Percentiles rank a stretch among this genome's conserved stretches.
Evolutionary conservation across 2,329 filamentous ascomycete genomes (phyloP).

Genomic region (Drechslerella coelobrocha): DNA sequence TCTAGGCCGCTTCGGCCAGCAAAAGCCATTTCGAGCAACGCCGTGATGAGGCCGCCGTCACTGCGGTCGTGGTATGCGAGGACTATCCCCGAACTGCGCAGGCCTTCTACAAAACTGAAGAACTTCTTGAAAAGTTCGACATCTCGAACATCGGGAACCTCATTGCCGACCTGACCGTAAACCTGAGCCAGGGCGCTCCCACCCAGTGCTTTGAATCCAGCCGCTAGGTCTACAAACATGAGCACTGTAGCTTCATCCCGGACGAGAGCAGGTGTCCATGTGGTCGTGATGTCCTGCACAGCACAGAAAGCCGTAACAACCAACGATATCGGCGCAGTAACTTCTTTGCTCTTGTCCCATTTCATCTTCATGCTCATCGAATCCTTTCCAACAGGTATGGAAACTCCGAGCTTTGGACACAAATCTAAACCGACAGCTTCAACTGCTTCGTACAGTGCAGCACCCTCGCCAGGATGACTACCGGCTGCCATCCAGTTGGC

Average conservation of each 20-base stretch:
- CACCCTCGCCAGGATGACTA: slow-evolving; percentile 88
- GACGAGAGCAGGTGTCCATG: slow-evolving; percentile 91
- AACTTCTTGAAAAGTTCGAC: slow-evolving; percentile 82
- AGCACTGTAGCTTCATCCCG: slow-evolving; percentile 85
- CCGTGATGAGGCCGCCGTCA: slow-evolving; percentile 89
- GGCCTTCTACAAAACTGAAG: slow-evolving; percentile 80
- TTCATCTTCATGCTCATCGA: slow-evolving; percentile 99
- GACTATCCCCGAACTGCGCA: slow-evolving; percentile 73
- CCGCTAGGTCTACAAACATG: slow-evolving; percentile 87
- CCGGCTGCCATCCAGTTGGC: slow-evolving; percentile 99
- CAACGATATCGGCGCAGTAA: slow-evolving; percentile 88
- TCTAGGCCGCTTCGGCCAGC: slow-evolving; percentile 89
- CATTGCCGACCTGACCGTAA: slow-evolving; percentile 82
- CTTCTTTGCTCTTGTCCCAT: slow-evolving; percentile 82
- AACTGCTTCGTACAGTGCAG: slow-evolving; percentile 90
- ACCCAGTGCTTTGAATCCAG: slow-evolving; percentile 80
- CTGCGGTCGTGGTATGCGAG: slow-evolving; percentile 94
- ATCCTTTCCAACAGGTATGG: slow-evolving; percentile 96
- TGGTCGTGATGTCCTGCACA: slow-evolving; percentile 80
- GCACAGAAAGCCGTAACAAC: slow-evolving; percentile 90
- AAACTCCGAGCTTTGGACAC: slow-evolving; percentile 86
- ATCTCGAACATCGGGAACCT: slow-evolving; percentile 85
- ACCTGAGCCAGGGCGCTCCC: slow-evolving; percentile 91
- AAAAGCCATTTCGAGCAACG: slow-evolving; percentile 96
- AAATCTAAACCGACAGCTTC: slow-evolving; percentile 91